Evolutionary conservation across 1,284 basidiomycete species (phyloP).

Genomic region (Ceratobasidium sp.): DNA sequence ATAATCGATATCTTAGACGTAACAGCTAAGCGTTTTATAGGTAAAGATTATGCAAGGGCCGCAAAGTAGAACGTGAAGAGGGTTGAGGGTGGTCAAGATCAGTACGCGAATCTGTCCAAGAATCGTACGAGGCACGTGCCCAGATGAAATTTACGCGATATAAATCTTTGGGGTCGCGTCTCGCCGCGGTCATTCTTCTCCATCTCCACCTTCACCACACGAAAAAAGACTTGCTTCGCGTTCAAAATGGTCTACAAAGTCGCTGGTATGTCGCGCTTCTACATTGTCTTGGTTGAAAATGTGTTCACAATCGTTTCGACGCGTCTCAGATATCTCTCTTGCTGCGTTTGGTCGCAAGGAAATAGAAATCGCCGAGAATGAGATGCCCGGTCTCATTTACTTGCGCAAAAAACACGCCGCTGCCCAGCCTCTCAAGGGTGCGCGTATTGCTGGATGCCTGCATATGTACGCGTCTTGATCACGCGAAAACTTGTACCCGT

Average conservation of each 20-base stretch:
- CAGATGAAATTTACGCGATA: conserved; percentile 59
- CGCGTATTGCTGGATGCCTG: conserved; percentile 97
- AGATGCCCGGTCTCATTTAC: conserved; percentile 96
- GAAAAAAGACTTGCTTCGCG: conserved; percentile 49
- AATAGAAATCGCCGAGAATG: conserved; percentile 97
- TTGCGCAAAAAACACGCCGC: conserved; percentile 88
- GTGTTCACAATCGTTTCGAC: conserved; percentile 23
- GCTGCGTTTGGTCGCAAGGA: conserved; percentile 98
- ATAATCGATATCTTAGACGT: conserved; percentile 21
- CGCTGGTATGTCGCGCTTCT: conserved; percentile 68
- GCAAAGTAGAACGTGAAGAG: not conserved
- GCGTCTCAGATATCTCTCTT: conserved; percentile 85
- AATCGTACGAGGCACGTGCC: conserved; percentile 46
- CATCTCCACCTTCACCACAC: conserved; percentile 50
- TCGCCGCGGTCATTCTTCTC: conserved; percentile 54
- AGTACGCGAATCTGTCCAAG: conserved; percentile 24
- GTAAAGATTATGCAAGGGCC: conserved; percentile 38
- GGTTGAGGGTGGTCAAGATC: conserved; percentile 29
- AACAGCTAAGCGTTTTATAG: conserved; percentile 14
- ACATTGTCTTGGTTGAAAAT: not conserved
- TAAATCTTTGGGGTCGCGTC: conserved; percentile 54
- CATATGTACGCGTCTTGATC: conserved; percentile 78
- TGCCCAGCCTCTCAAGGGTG: conserved; percentile 91
- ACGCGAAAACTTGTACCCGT: not conserved
- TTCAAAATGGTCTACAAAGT: conserved; percentile 85